These are phyloP conservation scores for Rosellinia necatrix DNA, from an alignment of 2,329 filamentous ascomycete species.

Conservation along the genomic window DNA sequence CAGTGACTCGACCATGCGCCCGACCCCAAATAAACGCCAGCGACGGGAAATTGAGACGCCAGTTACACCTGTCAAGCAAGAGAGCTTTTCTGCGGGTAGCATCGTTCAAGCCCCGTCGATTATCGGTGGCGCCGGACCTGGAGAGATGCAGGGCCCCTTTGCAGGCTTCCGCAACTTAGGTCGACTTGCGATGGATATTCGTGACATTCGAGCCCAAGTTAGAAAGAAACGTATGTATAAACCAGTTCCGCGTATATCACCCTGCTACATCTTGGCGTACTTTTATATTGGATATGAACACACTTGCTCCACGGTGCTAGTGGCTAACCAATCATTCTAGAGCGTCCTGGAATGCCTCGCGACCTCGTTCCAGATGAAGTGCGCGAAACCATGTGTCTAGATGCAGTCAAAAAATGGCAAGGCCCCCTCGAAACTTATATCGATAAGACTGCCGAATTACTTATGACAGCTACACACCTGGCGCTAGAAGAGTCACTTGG, in stretches of 20 bases:
- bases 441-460: constrained; percentile 50
- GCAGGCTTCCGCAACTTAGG: constrained; percentile 46
- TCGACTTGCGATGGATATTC: constrained; percentile 51
- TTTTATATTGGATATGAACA: no score
- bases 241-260: neutral
- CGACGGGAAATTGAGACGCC: constrained; percentile 25
- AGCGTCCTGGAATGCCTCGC: constrained; percentile 59
- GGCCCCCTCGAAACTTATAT: constrained; percentile 56
- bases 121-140: constrained; percentile 17
- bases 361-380: constrained; percentile 64
- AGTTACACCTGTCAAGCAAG: constrained; percentile 45
- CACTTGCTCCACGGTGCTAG: no score
- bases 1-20: constrained; percentile 40
- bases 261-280: neutral
- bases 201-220: constrained; percentile 60
- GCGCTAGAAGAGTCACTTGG: constrained; percentile 56
- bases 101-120: constrained; percentile 39
- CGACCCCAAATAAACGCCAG: constrained; percentile 35
- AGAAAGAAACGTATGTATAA: constrained; percentile 46
- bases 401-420: constrained; percentile 64
- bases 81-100: constrained; percentile 33
- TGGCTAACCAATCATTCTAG: constrained; percentile 9
- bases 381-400: constrained; percentile 60
- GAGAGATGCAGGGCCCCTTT: constrained; percentile 41
- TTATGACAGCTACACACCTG: constrained; percentile 51